Percentiles rank a stretch among this genome's conserved stretches.
Evolutionary conservation across 2,329 filamentous ascomycete species (phyloP).

Genomic region (Colletotrichum noveboracense): DNA sequence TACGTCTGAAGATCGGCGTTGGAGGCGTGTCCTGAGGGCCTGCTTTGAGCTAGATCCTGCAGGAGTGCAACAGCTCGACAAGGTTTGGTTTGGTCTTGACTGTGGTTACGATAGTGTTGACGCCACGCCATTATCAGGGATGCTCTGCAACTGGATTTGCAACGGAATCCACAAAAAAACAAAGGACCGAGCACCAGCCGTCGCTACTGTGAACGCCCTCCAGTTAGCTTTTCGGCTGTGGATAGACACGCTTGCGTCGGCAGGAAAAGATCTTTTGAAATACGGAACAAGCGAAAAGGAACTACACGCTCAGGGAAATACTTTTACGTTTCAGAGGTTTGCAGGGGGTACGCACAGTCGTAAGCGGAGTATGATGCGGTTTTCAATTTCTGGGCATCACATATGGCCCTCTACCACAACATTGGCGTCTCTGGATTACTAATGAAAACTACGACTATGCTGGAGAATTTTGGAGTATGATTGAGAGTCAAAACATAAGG

Average conservation of each 20-base stretch:
- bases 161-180: fast-evolving
- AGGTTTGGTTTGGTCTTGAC: fast-evolving
- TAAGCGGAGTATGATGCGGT: too few relatives aligned
- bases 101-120: fast-evolving
- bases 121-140: not conserved
- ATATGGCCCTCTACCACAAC: not conserved
- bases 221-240: not conserved
- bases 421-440: not conserved
- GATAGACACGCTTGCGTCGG: not conserved
- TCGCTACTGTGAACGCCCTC: fast-evolving
- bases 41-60: not conserved
- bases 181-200: fast-evolving
- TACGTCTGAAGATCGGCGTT: fast-evolving
- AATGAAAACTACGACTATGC: not conserved
- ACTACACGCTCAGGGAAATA: fast-evolving
- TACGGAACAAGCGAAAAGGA: not conserved
- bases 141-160: not conserved
- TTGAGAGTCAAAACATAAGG: not conserved
- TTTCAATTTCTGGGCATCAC: not conserved
- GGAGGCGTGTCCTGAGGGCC: not conserved
- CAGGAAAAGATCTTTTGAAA: not conserved
- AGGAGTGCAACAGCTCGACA: fast-evolving
- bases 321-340: fast-evolving
- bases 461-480: fast-evolving
- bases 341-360: too few relatives aligned